Base-by-base conservation (phyloP, 2,329 filamentous ascomycete genomes). In the Fusarium sp. region DNA sequence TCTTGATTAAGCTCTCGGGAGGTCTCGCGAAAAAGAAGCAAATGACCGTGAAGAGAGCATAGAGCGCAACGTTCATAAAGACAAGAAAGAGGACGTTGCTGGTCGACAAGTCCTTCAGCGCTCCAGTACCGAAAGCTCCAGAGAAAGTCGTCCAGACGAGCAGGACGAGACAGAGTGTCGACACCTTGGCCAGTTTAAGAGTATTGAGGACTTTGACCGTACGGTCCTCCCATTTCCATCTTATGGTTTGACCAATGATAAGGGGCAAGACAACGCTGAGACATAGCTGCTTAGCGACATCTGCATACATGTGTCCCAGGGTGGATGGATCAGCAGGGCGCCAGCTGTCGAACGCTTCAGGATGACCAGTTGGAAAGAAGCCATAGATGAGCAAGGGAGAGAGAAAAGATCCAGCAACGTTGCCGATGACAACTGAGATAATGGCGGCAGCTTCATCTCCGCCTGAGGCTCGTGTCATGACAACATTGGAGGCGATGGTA, bases 401-500 rank as follows among this genome's bases (percentile, higher is more conserved):
- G 16, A 93, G 74, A 75, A 93, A 92, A 0, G 90, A 86, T 3
- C 91, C 91, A 1, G 89, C 80, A 12, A 92, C 84, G 77, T 93
- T 93, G 29, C 90, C 91, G 43, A 93, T 80, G 11, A 92, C 84
- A 3, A 92, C 90, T 74, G 92, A 90, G 31, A 92, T 89, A 63
- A 91, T 83, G 48, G 87, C 87, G 0, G 88, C 86, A 5, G 87
- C 87, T 62, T 89, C 87, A 69, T 93, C 91, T 8, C 91, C 91
- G 37, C 90, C 88, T 0, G 91, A 88, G 38, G 88, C 84, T 26
- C 89, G 82, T 8, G 91, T 93, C 90, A 93, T 92, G 39, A 93
- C 89, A 10, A 92, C 89, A 75, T 93, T 93, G 44, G 88, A 92
- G 10, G 89, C 86, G 72, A 93, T 91, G 1, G 91, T 93, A 0